Evolutionary conservation across 768 basidiomycete species (phyloP).

Genomic region (Sarcodon aspratus): DNA sequence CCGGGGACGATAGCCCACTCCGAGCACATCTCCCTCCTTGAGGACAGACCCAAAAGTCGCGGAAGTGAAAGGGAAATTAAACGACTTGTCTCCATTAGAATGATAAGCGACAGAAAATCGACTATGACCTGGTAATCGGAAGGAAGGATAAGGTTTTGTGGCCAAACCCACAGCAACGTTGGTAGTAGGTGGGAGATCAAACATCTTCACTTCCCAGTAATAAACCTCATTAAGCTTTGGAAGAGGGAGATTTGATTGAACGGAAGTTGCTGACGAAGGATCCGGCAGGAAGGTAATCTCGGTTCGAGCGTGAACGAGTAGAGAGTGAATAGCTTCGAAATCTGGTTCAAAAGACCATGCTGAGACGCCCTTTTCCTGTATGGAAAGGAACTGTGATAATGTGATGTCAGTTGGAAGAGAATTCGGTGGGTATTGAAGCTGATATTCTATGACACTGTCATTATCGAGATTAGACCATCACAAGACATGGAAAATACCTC

Average conservation of each 20-base stretch:
- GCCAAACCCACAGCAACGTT: conserved; percentile 89
- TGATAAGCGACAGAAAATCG: conserved; percentile 91
- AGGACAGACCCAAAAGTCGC: conserved; percentile 72
- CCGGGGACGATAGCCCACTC: conserved; percentile 91
- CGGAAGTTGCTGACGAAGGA: conserved; percentile 86
- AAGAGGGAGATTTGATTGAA: conserved; percentile 92
- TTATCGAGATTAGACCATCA: background rate
- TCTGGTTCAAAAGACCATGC: conserved; percentile 99
- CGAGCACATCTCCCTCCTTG: conserved; percentile 92
- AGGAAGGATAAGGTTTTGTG: conserved; percentile 94
- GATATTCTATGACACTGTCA: conserved; percentile 44
- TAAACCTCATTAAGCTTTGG: conserved; percentile 99
- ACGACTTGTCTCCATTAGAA: conserved; percentile 92
- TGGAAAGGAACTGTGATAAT: conserved; percentile 94
- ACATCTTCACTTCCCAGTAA: conserved; percentile 99
- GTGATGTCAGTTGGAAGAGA: conserved; percentile 98
- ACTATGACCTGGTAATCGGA: conserved; percentile 81
- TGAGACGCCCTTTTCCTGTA: conserved; percentile 98
- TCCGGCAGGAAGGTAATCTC: conserved; percentile 98
- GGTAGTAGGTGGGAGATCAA: conserved; percentile 83
- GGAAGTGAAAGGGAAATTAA: conserved; percentile 92
- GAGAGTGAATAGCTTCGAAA: conserved; percentile 86
- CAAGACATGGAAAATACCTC: conserved; percentile 44
- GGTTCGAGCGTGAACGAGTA: conserved; percentile 90
- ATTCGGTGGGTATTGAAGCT: conserved; percentile 84